phyloP scores from a whole-genome alignment of 148 eudicot genomes.

The Rhododendron kiyosumense region DNA sequence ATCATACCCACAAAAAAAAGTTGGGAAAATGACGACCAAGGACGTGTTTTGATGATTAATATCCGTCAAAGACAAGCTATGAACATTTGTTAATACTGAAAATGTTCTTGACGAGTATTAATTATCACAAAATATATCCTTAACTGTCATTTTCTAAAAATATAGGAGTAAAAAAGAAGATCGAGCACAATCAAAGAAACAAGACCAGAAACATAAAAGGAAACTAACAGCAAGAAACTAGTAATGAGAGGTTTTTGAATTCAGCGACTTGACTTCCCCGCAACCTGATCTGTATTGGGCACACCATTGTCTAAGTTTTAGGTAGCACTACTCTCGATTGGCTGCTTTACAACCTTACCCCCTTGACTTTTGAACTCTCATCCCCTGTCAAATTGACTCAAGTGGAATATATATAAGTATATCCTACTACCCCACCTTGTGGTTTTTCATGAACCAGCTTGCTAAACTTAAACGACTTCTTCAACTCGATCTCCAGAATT shows the following conservation, averaged over 20 bases:
- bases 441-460: not conserved
- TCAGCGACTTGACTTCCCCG: not conserved
- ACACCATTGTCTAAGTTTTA: not conserved
- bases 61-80: no score
- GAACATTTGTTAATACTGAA: no score
- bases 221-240: not conserved
- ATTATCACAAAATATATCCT: no score
- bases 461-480: not conserved
- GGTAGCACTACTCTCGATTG: not conserved
- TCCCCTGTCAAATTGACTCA: not conserved
- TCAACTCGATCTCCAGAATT: not conserved
- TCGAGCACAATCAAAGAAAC: not conserved
- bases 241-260: not conserved
- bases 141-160: no score
- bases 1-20: no score
- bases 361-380: not conserved
- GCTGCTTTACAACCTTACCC: not conserved
- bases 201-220: not conserved
- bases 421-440: not conserved
- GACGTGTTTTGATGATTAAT: no score
- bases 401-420: not conserved
- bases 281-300: not conserved
- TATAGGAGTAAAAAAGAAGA: rapidly evolving
- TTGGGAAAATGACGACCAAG: no score
- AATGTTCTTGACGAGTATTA: no score